Conservation (phyloP, 306 rosid species). For the Fagus crenata region DNA sequence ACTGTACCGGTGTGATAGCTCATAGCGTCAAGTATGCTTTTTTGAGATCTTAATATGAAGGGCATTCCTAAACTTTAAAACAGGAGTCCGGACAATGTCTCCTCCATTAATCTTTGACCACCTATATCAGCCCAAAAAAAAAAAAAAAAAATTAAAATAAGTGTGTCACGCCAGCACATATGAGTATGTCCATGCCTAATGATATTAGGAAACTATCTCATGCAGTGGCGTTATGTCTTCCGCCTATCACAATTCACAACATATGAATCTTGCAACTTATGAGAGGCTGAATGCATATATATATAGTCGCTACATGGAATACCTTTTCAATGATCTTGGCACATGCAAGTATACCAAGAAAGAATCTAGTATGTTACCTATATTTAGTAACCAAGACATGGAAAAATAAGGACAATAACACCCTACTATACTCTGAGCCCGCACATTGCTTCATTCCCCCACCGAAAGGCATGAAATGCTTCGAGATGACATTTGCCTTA, state of each 20-base stretch:
- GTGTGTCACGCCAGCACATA: not conserved
- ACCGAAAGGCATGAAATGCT: constrained; percentile 39
- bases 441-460: constrained; percentile 39
- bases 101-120: constrained; percentile 27
- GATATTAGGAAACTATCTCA: no score
- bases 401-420: constrained; percentile 25
- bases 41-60: constrained; percentile 10
- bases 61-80: constrained; percentile 23
- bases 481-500: constrained; percentile 2
- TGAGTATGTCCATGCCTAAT: no score
- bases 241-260: no score
- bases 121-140: not conserved
- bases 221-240: no score
- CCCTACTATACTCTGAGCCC: constrained; percentile 32
- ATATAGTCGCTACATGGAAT: no score
- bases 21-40: no score
- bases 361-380: constrained; percentile 2
- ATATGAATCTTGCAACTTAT: no score
- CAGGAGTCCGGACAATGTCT: constrained; percentile 21
- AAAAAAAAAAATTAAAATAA: not conserved
- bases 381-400: constrained; percentile 41
- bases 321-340: not conserved
- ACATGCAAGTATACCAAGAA: not conserved
- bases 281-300: no score
- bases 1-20: no score